Evolutionary conservation across 495 filamentous ascomycete genomes (phyloP).

Genomic region (Aspergillus wentii): DNA sequence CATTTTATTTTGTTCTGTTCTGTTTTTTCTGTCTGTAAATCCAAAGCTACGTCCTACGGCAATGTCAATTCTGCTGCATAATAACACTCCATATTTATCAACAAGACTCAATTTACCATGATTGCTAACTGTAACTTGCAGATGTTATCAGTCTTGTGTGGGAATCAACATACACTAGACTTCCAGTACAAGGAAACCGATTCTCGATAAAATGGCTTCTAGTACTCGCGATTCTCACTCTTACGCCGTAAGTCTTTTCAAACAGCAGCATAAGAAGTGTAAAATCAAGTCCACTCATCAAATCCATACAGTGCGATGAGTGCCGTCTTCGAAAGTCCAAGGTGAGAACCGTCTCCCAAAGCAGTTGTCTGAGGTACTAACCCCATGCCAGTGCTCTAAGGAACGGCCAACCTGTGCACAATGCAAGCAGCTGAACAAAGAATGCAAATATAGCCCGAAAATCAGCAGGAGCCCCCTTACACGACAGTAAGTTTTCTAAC

Average conservation of each 20-base stretch:
- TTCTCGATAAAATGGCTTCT: constrained; percentile 37
- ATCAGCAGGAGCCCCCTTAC: constrained; percentile 43
- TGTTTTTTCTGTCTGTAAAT: not conserved
- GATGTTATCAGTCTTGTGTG: constrained; percentile 35
- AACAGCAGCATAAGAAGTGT: too few relatives aligned
- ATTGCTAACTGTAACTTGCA: constrained; percentile 21
- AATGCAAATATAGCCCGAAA: constrained; percentile 48
- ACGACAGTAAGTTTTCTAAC: constrained; percentile 30
- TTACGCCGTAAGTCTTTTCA: constrained; percentile 36
- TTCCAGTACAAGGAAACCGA: constrained; percentile 19
- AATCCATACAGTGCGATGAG: constrained; percentile 39
- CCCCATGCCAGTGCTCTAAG: constrained; percentile 39
- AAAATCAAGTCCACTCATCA: too few relatives aligned
- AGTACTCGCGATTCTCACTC: constrained; percentile 46
- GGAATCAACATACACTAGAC: constrained; percentile 31
- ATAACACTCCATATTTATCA: constrained; percentile 1
- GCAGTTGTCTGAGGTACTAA: constrained; percentile 1
- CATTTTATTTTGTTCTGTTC: constrained; percentile 7
- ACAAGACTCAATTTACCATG: constrained; percentile 1
- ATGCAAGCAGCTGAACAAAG: constrained; percentile 40
- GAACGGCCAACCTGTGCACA: constrained; percentile 40
- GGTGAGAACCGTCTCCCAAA: constrained; percentile 19
- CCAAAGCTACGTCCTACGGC: too few relatives aligned
- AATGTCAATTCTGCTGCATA: too few relatives aligned
- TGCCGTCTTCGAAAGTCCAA: constrained; percentile 46